Base-by-base conservation (phyloP, 345 rosid species). In the Hypericum androsaemum region DNA sequence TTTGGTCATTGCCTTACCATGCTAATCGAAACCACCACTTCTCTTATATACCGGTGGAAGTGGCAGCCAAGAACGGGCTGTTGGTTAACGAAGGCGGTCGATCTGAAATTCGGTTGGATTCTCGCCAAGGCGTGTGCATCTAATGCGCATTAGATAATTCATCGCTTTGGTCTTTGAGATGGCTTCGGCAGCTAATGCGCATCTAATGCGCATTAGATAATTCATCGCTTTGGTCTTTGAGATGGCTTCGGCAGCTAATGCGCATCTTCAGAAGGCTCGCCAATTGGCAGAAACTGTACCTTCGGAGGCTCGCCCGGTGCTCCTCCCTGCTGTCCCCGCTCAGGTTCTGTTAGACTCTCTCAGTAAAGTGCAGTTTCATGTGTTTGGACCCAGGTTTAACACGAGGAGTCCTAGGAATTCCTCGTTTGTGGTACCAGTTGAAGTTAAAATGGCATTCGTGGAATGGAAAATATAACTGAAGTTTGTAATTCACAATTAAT, bases 241-340 rank as follows among this genome's bases (percentile, higher is more conserved):
- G 60, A 84, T 90, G 63, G 98, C 95, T 28, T 87, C 95, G 2
- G 79, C 83, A 2, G 95, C 98, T 44, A 84, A 90, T 65, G 73
- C 58, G 11, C 96, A 90, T 69, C 71, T 87, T 55, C 63, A 61
- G 69, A 90, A 87, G 80, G 94, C 95, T 41, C 96, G 88, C 41
- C 86, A 76, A 44, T 73, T 90, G 51, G 81, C 80, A 0, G 74
- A 62, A 49, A 74, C 76, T 3, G 73, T 90, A 50, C 95, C 95
- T 0, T n/a, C 14, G 7, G 98, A 84, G 48, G 89, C 95, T 48
- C 75, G 66, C 44, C 78, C 88, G 0, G 89, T 80, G 47, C 82
- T 87, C 60, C 78, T 90, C 42, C 89, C 82, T 8, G 81, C 89
- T 3, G 73, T 87, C 52, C 92, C 98, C 0, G 82, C 82, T 13